Evolutionary conservation across 2,329 filamentous ascomycete species (phyloP), one percentile per base, ranked within the genome.

Genomic region (Proliferodiscus dingleyae): DNA sequence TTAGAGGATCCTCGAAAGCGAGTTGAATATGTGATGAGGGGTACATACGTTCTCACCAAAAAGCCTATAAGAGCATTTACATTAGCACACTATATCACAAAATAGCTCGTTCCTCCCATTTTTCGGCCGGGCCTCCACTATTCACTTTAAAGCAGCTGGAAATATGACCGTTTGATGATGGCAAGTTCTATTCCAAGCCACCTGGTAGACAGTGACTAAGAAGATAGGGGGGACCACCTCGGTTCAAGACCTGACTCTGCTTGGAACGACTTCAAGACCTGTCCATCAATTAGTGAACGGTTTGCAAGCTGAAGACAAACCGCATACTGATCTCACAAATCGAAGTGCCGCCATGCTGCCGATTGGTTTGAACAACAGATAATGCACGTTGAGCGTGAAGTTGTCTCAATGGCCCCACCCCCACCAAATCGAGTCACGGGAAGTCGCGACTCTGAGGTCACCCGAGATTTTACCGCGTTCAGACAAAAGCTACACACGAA

Each of bases 211-310:
- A 18, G 0, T 15, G 34, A 21, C 21, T 11, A 26, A 36, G 39
- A n/a, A 18, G 39, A 44, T 21, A 33, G 18, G 32, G 11, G 21
- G 19, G 16, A 22, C 37, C 37, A 40, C 90, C 87, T 86, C 64
- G 89, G 89, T 66, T 96, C 91, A 16, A 97, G 70, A 5, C 90
- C 90, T 4, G 89, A 95, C 53, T 88, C 86, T 41, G 57, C 60
- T 49, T 63, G 59, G 66, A 96, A 96, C 2, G 87, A 90, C 64
- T 86, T 85, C 72, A 89, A 78, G 37, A 94, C 88, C 88, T 93
- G 39, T n/a, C 10, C 32, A 66, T 55, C 50, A 21, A 24, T 47
- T 32, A 46, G 50, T 33, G 11, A 18, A 18, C 8, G 15, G 15
- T 24, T 29, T 24, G 13, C n/a, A 13, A 7, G 4, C 23, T 29